Percentiles rank a stretch among this genome's conserved stretches.
Evolutionary conservation across 768 basidiomycete genomes (phyloP).

Genomic region (Pholiota microspora): DNA sequence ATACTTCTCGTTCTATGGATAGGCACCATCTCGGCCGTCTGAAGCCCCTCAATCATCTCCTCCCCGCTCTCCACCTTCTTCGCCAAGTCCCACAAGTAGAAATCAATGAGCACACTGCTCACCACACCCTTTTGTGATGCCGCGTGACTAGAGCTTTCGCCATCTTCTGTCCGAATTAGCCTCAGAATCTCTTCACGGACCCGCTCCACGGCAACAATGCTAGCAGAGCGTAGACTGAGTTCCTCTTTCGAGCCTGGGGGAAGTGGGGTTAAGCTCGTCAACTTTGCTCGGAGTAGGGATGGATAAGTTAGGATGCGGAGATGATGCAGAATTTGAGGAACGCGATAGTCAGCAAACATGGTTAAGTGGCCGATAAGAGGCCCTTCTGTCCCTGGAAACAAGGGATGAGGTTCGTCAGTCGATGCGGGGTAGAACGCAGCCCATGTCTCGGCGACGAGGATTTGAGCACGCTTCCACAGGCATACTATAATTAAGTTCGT

Average conservation of each 20-base stretch:
- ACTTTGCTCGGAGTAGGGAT: conserved; percentile 47
- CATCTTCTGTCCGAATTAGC: conserved; percentile 29
- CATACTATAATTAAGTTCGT: conserved; percentile 55
- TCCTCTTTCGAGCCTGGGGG: conserved; percentile 65
- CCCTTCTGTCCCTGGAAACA: conserved; percentile 61
- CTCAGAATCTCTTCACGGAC: conserved; percentile 58
- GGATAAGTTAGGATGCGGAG: conserved; percentile 76
- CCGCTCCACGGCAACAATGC: conserved; percentile 76
- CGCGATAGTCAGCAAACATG: conserved; percentile 94
- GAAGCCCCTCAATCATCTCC: conserved; percentile 57
- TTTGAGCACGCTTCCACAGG: conserved; percentile 91
- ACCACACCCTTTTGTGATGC: conserved; percentile 32
- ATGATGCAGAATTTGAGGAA: conserved; percentile 89
- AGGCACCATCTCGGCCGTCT: conserved; percentile 57
- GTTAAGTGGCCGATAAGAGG: conserved; percentile 70
- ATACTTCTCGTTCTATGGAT: conserved; percentile 80
- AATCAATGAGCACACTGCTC: conserved; percentile 84
- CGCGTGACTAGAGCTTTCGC: conserved; percentile 17
- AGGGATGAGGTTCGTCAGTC: conserved; percentile 51
- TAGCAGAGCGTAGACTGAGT: conserved; percentile 75
- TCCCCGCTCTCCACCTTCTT: conserved; percentile 68
- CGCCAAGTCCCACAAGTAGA: conserved; percentile 88
- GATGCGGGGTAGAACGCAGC: conserved; percentile 80
- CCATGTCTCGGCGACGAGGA: conserved; percentile 89
- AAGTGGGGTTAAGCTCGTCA: conserved; percentile 45